A percentile compares a stretch with the other conserved stretches of the same genome.
These are phyloP conservation scores for Quercus parvula DNA, from an alignment of 306 rosid species.

Conservation along the genomic window DNA sequence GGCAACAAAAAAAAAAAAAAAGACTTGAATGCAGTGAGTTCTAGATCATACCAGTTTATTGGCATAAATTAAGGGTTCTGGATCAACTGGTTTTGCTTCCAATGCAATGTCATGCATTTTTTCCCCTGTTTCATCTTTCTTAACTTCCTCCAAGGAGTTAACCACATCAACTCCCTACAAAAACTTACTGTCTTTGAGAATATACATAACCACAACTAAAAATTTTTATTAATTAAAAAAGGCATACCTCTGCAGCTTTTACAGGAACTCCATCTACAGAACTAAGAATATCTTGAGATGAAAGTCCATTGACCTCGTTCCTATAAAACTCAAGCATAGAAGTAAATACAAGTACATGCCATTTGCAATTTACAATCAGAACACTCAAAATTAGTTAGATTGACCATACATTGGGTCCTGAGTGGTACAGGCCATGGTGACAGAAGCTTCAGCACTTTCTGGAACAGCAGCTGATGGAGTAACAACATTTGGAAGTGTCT, in stretches of 20 bases:
- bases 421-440: constrained; percentile 24
- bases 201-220: constrained; percentile 11
- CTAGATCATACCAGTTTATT: constrained; percentile 61
- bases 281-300: constrained; percentile 40
- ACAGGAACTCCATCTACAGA: constrained; percentile 50
- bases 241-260: constrained; percentile 52
- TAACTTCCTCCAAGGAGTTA: constrained; percentile 48
- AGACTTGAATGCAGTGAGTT: constrained; percentile 16
- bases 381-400: constrained; percentile 13
- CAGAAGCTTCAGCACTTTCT: constrained; percentile 41
- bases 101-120: constrained; percentile 43
- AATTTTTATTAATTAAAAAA: constrained; percentile 2
- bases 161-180: constrained; percentile 28
- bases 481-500: constrained; percentile 36
- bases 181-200: constrained; percentile 13
- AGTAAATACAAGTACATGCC: constrained; percentile 3
- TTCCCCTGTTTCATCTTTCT: constrained; percentile 44
- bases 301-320: constrained; percentile 33
- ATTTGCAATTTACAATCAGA: background rate
- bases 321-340: constrained; percentile 35
- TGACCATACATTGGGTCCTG: constrained; percentile 56
- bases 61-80: constrained; percentile 55
- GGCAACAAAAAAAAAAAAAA: background rate
- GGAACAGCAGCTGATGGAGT: constrained; percentile 34
- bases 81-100: constrained; percentile 68